A percentile compares a stretch with the other conserved stretches of the same genome.
Evolutionary conservation across 805 yeast genomes (phyloP).

Genomic region (Zygotorulaspora chibaensis): DNA sequence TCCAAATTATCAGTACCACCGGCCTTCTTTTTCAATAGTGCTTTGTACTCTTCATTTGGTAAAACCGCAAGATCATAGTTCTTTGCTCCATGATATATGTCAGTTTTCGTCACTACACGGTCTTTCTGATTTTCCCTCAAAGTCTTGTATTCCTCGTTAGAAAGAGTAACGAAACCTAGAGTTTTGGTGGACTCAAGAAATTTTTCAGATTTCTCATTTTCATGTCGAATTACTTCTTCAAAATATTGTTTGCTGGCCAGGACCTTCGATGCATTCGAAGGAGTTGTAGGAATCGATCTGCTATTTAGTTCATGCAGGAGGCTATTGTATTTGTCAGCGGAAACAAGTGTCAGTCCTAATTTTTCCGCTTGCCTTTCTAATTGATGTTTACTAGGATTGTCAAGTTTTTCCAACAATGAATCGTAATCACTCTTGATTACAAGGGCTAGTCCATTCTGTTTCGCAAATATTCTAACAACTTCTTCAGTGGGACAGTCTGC

Average conservation of each 20-base stretch:
- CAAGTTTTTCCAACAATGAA: slow-evolving; percentile 13
- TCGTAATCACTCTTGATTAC: slow-evolving; percentile 26
- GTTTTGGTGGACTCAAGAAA: slow-evolving; percentile 34
- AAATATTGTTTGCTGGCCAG: slow-evolving; percentile 35
- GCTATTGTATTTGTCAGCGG: slow-evolving; percentile 17
- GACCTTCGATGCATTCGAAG: slow-evolving; percentile 28
- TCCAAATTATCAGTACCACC: slow-evolving; percentile 21
- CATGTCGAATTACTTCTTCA: slow-evolving; percentile 32
- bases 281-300: slow-evolving; percentile 5
- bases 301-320: slow-evolving; percentile 6
- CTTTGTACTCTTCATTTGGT: slow-evolving; percentile 42
- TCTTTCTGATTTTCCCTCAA: slow-evolving; percentile 32
- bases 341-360: slow-evolving; percentile 30
- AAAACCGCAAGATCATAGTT: slow-evolving; percentile 42
- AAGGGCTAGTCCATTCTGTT: slow-evolving; percentile 27
- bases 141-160: slow-evolving; percentile 34
- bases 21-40: slow-evolving; percentile 30
- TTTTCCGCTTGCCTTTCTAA: slow-evolving; percentile 30
- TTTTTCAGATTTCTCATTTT: slow-evolving; percentile 28
- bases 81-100: slow-evolving; percentile 37
- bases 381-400: slow-evolving; percentile 28
- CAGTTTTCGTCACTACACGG: slow-evolving; percentile 32
- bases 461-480: slow-evolving; percentile 22
- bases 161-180: slow-evolving; percentile 34
- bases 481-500: slow-evolving; percentile 28